Evolutionary conservation across 1,284 basidiomycete genomes (phyloP).

Genomic region (Leccinum fallax): DNA sequence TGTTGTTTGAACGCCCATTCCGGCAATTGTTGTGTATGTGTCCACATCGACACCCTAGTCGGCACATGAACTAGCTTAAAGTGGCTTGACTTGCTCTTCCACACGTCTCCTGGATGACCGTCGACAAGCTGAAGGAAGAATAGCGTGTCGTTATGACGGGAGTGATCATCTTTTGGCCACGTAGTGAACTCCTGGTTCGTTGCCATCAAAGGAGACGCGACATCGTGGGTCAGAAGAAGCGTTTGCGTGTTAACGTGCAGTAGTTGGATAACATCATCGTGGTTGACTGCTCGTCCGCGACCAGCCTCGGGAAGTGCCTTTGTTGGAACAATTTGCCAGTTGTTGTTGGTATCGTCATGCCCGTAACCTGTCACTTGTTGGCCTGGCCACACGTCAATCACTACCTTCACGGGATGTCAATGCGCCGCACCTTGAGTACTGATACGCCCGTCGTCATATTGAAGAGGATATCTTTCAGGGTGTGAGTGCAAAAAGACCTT

Average conservation of each 20-base stretch:
- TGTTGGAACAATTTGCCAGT: conserved; percentile 95
- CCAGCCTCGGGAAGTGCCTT: conserved; percentile 89
- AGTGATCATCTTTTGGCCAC: conserved; percentile 71
- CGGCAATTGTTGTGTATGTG: conserved; percentile 81
- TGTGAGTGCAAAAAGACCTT: conserved; percentile 96
- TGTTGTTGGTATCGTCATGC: conserved; percentile 91
- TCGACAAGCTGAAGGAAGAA: conserved; percentile 80
- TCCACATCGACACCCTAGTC: conserved; percentile 95
- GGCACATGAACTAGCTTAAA: conserved; percentile 88
- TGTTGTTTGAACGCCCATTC: conserved; percentile 98
- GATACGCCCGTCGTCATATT: conserved; percentile 96
- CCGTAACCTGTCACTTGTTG: conserved; percentile 99
- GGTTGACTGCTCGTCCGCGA: conserved; percentile 84
- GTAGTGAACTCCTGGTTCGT: conserved; percentile 99
- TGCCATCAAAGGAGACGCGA: conserved; percentile 95
- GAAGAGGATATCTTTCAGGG: conserved; percentile 85
- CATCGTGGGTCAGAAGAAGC: conserved; percentile 92
- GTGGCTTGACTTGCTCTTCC: conserved; percentile 91
- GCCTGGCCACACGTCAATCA: conserved; percentile 45
- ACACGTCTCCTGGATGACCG: conserved; percentile 73
- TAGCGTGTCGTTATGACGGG: conserved; percentile 83
- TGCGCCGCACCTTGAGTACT: conserved; percentile 77
- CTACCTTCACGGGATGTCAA: not conserved
- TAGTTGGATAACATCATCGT: conserved; percentile 89
- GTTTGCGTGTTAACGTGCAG: conserved; percentile 87